Evolutionary conservation across 1,284 basidiomycete genomes (phyloP), one percentile per base, ranked within the genome.

Genomic region (Neonothopanus nambi): DNA sequence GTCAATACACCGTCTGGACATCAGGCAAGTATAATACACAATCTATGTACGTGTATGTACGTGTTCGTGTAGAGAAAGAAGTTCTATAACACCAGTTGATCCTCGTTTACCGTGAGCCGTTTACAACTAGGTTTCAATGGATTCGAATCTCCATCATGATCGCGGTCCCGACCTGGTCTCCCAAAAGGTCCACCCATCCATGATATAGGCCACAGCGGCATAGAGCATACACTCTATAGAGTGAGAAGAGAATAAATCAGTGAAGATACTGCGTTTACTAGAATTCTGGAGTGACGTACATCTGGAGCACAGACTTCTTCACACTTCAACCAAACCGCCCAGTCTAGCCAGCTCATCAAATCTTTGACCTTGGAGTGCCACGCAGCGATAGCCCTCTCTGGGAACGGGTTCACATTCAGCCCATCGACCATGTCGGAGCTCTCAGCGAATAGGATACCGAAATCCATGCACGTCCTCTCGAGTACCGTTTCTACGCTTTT

Each of bases 131-230:
- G 48, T 33, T 41, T 41, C 28, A 42, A 33, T 33, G 30, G 2
- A 33, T 33, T 11, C 36, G 38, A 12, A 26, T 49, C 18, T n/a
- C n/a, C n/a, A n/a, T n/a, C n/a, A 8, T 5, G 1, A 33, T 42
- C 38, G n/a, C 23, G 15, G 28, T 24, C 35, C 21, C 20, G 24
- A 11, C 37, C 48, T 20, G 48, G 38, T 42, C 39, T 26, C 11
- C 48, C 38, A 50, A 42, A 42, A 6, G 48, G 39, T 17, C 48
- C 48, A 18, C 43, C 35, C 15, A n/a, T 24, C 61, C 61, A 62
- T 0, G 61, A 56, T n/a, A 63, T 59, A n/a, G 61, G 61, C 61
- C 61, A 63, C 35, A 61, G 18, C 15, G 61, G 60, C 15, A 56
- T 60, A 13, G 60, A 52, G 28, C 61, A 63, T 5, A 63, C 58